Conservation (phyloP, 768 basidiomycete genomes). For the Termitomyces sp. region DNA sequence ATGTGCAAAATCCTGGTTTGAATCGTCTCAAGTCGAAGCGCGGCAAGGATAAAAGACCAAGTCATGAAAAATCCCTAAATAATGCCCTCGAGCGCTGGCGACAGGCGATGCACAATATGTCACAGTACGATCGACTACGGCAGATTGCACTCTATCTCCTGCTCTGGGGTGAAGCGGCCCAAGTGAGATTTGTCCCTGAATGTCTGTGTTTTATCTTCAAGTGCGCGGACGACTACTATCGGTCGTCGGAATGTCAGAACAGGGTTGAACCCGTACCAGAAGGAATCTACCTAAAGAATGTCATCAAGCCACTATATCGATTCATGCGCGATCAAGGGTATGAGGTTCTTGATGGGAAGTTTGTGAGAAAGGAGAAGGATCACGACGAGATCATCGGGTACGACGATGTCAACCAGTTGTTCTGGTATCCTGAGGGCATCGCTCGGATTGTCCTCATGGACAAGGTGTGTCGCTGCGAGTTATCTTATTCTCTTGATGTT, state of each 20-base stretch:
- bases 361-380: conserved; percentile 88
- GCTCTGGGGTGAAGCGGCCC: conserved; percentile 98
- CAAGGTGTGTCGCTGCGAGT: conserved; percentile 49
- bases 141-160: conserved; percentile 95
- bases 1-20: conserved; percentile 86
- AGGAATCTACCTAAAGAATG: conserved; percentile 87
- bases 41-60: conserved; percentile 39
- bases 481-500: conserved; percentile 1
- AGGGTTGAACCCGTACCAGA: conserved; percentile 89
- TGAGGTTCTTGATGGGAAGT: conserved; percentile 92
- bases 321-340: conserved; percentile 98
- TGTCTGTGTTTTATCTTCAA: conserved; percentile 99
- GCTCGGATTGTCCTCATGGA: conserved; percentile 84
- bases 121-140: conserved; percentile 92
- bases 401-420: conserved; percentile 97
- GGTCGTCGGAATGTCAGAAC: conserved; percentile 96
- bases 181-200: conserved; percentile 94
- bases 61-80: conserved; percentile 61
- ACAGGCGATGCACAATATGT: conserved; percentile 98
- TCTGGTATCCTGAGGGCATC: conserved; percentile 99
- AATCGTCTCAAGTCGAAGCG: conserved; percentile 73
- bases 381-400: conserved; percentile 96
- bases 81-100: conserved; percentile 91
- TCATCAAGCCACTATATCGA: conserved; percentile 90
- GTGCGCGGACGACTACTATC: conserved; percentile 99